Base-by-base conservation (phyloP, 179 eudicot species). In the Nepenthes alata region DNA sequence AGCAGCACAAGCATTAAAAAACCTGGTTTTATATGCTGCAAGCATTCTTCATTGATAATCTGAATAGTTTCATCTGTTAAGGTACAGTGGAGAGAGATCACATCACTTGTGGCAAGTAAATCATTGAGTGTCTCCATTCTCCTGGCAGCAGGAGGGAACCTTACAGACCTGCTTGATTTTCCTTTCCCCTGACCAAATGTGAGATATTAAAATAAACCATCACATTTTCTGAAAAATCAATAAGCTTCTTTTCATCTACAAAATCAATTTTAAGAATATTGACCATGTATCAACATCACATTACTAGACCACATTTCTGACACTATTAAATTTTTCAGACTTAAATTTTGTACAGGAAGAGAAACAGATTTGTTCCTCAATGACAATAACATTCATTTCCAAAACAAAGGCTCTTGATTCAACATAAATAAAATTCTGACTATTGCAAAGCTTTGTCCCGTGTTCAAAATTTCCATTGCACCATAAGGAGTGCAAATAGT, bases 61-160 rank as follows among this genome's bases (percentile, higher is more conserved):
- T 93, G 98, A 62, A 93, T 75, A 13, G 98, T 89, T 50, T 93
- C 97, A 72, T 89, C 77, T 5, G 97, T 86, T 67, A 93, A 69
- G 61, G 91, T 83, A 80, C 97, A 93, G 76, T 89, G 97, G 59
- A 93, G 85, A 50, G 97, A 93, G 64, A 93, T 72, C 47, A 93
- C 88, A 75, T 93, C 98, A 72, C 98, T 93, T 58, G 98, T 97
- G 68, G 98, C 97, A 72, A 93, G 80, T 68, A 93, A 75, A 79
- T 93, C 98, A 63, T 93, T 93, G 25, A 93, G 93, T 25, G 98
- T 93, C 70, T 93, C 98, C 98, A 93, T 93, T 78, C 90, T 89
- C 75, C 98, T 76, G 45, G 97, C 98, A 72, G 95, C 90, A 67
- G 95, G 71, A 58, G 97, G 98, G 58, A 87, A 93, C 55, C 73